A percentile compares a stretch with the other conserved stretches of the same genome.
Conservation (phyloP, 441 rosid genomes). For the Populus trichocarpa region DNA sequence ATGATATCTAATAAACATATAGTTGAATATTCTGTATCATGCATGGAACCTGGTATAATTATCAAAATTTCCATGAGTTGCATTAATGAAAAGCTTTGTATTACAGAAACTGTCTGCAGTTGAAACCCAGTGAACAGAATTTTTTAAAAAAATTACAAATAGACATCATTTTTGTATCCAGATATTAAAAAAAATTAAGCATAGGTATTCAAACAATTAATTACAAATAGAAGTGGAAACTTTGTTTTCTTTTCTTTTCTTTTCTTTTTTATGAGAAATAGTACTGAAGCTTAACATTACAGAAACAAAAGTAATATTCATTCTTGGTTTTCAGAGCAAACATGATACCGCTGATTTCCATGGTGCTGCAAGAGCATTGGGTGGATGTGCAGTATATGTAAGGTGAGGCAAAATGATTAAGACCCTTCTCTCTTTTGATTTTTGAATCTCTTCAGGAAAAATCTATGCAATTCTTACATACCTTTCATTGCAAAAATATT, state of each 20-base stretch:
- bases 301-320: slow-evolving; percentile 1
- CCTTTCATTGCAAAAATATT: not conserved
- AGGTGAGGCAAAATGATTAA: slow-evolving; percentile 39
- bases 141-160: too few relatives aligned
- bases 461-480: not conserved
- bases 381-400: slow-evolving; percentile 69
- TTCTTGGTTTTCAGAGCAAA: slow-evolving; percentile 44
- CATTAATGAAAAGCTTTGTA: not conserved
- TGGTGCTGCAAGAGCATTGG: slow-evolving; percentile 65
- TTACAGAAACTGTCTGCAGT: not conserved
- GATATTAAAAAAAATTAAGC: not conserved
- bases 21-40: not conserved
- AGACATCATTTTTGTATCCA: not conserved
- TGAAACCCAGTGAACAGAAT: not conserved
- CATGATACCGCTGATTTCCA: slow-evolving; percentile 63
- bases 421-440: not conserved
- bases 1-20: not conserved
- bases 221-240: not conserved
- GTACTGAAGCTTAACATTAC: not conserved
- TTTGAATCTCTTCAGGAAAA: not conserved
- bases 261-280: not conserved
- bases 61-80: not conserved
- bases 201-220: not conserved
- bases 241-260: not conserved
- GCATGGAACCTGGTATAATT: not conserved